Evolutionary conservation across 1,284 basidiomycete species (phyloP), one percentile per base, ranked within the genome.

Genomic region (Mycena sp.): DNA sequence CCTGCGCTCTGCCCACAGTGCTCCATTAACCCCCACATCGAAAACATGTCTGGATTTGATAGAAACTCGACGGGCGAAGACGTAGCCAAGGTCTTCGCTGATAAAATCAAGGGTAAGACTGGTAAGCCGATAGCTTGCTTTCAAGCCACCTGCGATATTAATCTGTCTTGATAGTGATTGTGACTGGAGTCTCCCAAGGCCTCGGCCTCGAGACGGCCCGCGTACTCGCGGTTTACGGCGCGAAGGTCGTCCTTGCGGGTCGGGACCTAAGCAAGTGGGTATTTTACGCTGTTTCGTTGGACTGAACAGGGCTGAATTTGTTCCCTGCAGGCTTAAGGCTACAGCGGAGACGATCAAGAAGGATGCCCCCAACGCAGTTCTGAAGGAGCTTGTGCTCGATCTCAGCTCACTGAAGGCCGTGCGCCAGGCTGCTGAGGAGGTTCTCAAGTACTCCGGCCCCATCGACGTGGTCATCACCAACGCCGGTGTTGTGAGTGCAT

Each of bases 71-170:
- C 57, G 9, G 57, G 57, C 1, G 57, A 58, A 19, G 49, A 46
- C 38, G 57, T 58, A 43, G 57, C 46, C 38, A 58, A 58, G 40
- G 46, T 51, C 17, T 58, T 58, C 32, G 57, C 57, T 32, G 57
- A 58, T 38, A 51, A 29, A 50, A 58, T 58, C 48, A 58, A 50
- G 40, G 48, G 57, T 28, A 58, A 58, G 57, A 58, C 57, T 44
- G 57, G 57, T 58, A 1, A 43, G 48, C 26, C 14, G 23, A 25
- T 37, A 35, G 32, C 48, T 43, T 40, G 11, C 48, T 21, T n/a
- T 30, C 11, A 38, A n/a, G 32, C 40, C 3, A n/a, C 40, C 14
- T 5, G n/a, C 6, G 23, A 19, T 48, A 40, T 48, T 29, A 37
- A 2, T 58, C 29, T 30, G 6, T 9, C 40, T 29, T 9, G 7